Evolutionary conservation across 2,329 filamentous ascomycete genomes (phyloP).

Genomic region (Pyricularia sp.): DNA sequence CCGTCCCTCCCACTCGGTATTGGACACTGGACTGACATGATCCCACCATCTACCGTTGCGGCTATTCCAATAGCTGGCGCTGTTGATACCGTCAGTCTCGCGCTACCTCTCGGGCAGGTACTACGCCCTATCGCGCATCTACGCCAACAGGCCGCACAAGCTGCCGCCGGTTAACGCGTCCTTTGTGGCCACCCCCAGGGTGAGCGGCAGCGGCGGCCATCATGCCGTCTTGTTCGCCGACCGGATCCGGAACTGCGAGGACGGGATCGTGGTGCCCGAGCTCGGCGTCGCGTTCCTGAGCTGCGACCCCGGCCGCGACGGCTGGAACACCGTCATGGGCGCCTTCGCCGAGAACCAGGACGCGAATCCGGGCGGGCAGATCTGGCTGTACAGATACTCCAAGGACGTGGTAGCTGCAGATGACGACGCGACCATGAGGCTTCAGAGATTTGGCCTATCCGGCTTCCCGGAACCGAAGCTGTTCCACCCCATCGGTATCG

Average conservation of each 20-base stretch:
- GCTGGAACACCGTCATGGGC: constrained; percentile 31
- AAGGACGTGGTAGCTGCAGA: neutral
- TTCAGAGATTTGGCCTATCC: neutral
- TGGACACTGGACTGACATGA: neutral
- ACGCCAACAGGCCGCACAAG: neutral
- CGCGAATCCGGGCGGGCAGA: constrained; percentile 12
- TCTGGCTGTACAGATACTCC: constrained; percentile 29
- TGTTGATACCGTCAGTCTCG: neutral
- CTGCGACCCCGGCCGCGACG: constrained; percentile 29
- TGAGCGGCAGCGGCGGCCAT: neutral
- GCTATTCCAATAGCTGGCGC: neutral
- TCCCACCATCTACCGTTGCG: neutral
- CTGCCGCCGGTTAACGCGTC: neutral
- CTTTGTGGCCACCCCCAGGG: neutral
- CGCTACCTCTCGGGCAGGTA: neutral
- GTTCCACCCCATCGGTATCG: constrained; percentile 30
- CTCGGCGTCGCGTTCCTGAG: constrained; percentile 24
- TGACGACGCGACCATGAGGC: neutral
- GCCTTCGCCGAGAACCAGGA: constrained; percentile 10
- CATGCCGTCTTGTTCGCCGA: constrained; percentile 23
- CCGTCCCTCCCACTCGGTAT: neutral
- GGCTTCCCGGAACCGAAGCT: constrained; percentile 14
- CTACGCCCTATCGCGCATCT: neutral
- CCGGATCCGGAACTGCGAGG: constrained; percentile 29
- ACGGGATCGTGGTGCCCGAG: constrained; percentile 25